Evolutionary conservation across 208 protist genomes (phyloP).

Genomic region (Trypanosoma grayi): DNA sequence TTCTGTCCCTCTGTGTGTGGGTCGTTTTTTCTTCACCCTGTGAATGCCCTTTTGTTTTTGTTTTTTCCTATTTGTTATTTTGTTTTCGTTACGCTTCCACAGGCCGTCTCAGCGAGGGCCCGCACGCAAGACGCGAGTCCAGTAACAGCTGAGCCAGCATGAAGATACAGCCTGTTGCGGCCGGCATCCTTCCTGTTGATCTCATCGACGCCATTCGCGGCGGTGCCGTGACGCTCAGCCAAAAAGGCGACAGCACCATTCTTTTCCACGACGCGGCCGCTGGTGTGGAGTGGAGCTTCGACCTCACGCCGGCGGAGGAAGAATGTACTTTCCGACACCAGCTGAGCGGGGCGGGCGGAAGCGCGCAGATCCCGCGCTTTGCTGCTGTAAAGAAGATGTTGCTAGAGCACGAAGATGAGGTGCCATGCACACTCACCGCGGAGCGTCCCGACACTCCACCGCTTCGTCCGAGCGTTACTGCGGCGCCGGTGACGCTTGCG

Average conservation of each 20-base stretch:
- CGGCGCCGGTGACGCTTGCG: neutral
- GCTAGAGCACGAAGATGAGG: neutral
- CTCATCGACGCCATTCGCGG: conserved; percentile 27
- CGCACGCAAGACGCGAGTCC: neutral
- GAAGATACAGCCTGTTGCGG: conserved; percentile 15
- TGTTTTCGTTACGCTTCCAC: too few species aligned
- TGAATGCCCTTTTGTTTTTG: neutral
- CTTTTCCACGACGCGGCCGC: conserved; percentile 10
- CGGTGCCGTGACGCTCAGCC: conserved; percentile 9
- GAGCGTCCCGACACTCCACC: neutral
- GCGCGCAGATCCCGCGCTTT: conserved; percentile 11
- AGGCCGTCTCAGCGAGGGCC: neutral
- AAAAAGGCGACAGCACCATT: neutral
- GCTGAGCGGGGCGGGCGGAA: conserved; percentile 6
- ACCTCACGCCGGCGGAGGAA: neutral
- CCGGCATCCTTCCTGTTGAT: conserved; percentile 24
- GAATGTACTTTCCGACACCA: conserved; percentile 8
- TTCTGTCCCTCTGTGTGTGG: too few species aligned
- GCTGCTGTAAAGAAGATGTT: neutral
- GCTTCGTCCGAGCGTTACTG: neutral
- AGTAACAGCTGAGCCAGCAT: neutral
- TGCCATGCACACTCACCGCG: neutral
- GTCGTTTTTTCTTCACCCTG: neutral
- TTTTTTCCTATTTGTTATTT: too few species aligned
- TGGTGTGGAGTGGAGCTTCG: conserved; percentile 7